Percentiles rank a stretch among this genome's conserved stretches.
phyloP scores from a whole-genome alignment of 192 early-diverging fungal genomes.

The Backusella macrospora region DNA sequence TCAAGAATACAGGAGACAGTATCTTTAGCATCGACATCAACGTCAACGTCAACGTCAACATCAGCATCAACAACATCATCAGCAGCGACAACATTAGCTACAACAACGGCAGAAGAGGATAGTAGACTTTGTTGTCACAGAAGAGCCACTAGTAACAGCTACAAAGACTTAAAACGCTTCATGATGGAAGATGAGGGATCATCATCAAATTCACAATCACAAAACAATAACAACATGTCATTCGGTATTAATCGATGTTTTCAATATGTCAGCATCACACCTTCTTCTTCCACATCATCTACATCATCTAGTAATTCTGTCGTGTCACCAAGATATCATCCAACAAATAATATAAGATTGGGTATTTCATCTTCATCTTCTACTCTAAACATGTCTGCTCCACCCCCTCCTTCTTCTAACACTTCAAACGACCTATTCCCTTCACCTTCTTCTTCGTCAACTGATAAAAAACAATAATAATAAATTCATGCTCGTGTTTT shows the following conservation, averaged over 20 bases:
- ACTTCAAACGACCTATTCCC: slow-evolving; percentile 1
- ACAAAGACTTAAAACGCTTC: slow-evolving; percentile 4
- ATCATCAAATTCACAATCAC: slow-evolving; percentile 3
- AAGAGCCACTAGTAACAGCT: neutral
- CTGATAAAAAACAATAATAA: slow-evolving; percentile 11
- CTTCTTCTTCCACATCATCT: slow-evolving; percentile 5
- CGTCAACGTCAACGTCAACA: too few relatives aligned
- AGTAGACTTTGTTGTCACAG: slow-evolving; percentile 3
- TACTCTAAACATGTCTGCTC: neutral
- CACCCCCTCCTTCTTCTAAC: neutral
- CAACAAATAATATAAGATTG: slow-evolving; percentile 8
- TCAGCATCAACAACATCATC: too few relatives aligned
- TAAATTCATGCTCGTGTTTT: neutral
- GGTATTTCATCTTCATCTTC: slow-evolving; percentile 14
- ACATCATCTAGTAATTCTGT: slow-evolving; percentile 2
- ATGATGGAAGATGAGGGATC: slow-evolving; percentile 8
- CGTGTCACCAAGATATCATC: slow-evolving; percentile 8
- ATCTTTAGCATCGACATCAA: too few relatives aligned
- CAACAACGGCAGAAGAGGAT: neutral
- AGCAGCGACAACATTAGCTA: too few relatives aligned
- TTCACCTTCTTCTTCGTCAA: slow-evolving; percentile 9
- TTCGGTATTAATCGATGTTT: slow-evolving; percentile 6
- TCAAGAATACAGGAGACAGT: neutral
- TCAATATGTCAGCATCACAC: slow-evolving; percentile 1
- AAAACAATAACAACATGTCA: neutral